Base-by-base conservation (phyloP, 2,329 filamentous ascomycete genomes). In the Calonectria henricotiae region DNA sequence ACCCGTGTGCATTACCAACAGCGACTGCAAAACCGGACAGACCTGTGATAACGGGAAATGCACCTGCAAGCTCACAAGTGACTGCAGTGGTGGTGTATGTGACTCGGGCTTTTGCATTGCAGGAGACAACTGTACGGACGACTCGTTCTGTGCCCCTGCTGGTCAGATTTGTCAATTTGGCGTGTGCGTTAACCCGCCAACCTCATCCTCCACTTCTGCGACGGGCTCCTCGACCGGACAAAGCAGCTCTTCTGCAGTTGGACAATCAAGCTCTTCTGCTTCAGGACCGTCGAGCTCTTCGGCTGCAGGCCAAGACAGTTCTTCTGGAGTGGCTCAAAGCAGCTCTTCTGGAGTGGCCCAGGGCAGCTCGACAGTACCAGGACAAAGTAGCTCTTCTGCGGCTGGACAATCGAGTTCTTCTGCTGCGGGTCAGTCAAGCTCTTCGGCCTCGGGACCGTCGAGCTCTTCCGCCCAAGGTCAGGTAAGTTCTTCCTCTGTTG, bases 91-190 rank as follows among this genome's bases (percentile, higher is more conserved):
- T 1, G 51, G 51, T 3, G 51, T 55, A 5, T 55, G 51, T 23
- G 51, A 55, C n/a, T 55, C 51, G n/a, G 51, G 51, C 4, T 55
- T 55, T 32, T 55, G 51, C 25, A 55, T 54, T 23, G 49, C 49
- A 3, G 49, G 49, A 35, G 23, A 17, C 2, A 30, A 54, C 7
- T 54, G 49, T 37, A 13, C 9, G 1, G 49, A 54, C 12, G 4
- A 54, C 9, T 35, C 30, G 2, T 54, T 12, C 15, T 54, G 49
- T 5, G 49, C 49, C 5, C 30, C 49, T 4, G 49, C n/a, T n/a
- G n/a, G 49, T 0, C 49, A 54, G 30, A 12, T 54, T 7, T 54
- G 49, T 8, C 49, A 54, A 35, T 35, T 35, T 15, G 49, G 49
- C 12, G 49, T 54, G 4, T 54, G 49, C 8, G 15, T 54, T 37